Conservation (phyloP, 78 protist species). For the Pelomyxa schiedti region DNA sequence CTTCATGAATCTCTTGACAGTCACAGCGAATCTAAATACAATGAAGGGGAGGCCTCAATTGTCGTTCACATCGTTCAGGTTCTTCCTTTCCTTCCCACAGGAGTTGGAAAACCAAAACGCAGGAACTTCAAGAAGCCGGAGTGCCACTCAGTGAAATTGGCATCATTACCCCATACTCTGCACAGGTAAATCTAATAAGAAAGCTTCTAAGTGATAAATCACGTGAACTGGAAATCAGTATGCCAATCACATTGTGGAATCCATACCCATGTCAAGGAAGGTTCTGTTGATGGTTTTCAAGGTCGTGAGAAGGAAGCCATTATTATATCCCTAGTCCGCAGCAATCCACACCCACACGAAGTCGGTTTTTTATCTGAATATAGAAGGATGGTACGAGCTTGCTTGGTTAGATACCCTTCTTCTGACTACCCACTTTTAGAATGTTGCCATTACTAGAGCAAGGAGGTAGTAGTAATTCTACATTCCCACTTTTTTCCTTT, state of each 20-base stretch:
- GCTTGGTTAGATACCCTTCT: constrained; percentile 13
- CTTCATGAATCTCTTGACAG: constrained; percentile 25
- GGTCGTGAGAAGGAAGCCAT: constrained; percentile 87
- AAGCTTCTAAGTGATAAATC: background rate
- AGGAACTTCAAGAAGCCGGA: constrained; percentile 24
- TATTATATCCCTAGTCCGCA: constrained; percentile 53
- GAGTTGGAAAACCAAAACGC: constrained; percentile 15
- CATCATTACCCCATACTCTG: constrained; percentile 79
- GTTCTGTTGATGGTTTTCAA: constrained; percentile 87
- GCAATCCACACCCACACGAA: constrained; percentile 35
- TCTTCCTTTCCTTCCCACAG: background rate
- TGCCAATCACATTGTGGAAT: background rate
- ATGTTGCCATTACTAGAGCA: constrained; percentile 86
- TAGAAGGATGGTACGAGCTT: constrained; percentile 40
- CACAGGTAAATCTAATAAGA: constrained; percentile 61
- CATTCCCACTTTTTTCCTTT: too few species aligned
- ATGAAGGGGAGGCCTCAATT: constrained; percentile 57
- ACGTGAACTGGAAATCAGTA: background rate
- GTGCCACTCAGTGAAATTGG: constrained; percentile 34
- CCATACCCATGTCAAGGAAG: constrained; percentile 48
- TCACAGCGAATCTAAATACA: constrained; percentile 23
- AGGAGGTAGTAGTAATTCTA: too few species aligned
- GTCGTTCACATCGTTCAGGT: constrained; percentile 3
- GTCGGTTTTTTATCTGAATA: constrained; percentile 60
- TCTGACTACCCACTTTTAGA: constrained; percentile 15